phyloP scores from a whole-genome alignment of 148 eudicot genomes.

The Arctostaphylos glauca region DNA sequence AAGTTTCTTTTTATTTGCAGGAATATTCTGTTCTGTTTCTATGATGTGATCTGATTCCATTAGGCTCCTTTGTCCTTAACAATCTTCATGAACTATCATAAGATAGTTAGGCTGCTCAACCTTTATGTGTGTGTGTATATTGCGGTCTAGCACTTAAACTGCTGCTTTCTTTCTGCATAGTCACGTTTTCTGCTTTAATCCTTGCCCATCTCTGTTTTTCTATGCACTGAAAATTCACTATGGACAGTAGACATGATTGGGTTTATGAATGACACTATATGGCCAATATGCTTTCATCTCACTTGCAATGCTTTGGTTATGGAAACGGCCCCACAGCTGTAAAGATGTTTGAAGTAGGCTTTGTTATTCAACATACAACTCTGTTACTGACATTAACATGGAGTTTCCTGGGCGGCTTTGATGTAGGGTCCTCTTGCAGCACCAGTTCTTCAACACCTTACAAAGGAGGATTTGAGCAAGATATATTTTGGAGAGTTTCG shows the following conservation, averaged over 20 bases:
- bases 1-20: not conserved
- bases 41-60: not conserved
- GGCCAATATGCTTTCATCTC: not conserved
- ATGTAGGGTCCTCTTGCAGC: constrained; percentile 97
- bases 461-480: constrained; percentile 88
- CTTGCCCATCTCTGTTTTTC: not conserved
- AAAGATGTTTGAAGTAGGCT: not conserved
- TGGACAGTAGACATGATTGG: not conserved
- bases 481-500: constrained; percentile 79
- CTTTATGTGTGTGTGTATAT: not conserved
- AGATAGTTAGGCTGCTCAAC: not conserved
- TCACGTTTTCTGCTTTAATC: too few relatives aligned
- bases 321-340: not conserved
- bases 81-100: not conserved
- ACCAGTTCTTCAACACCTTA: constrained; percentile 81
- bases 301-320: not conserved
- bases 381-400: constrained; percentile 9
- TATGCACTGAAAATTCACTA: not conserved
- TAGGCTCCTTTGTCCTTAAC: not conserved
- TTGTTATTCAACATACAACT: not conserved
- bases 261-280: not conserved
- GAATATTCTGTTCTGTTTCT: not conserved
- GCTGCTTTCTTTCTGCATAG: not conserved
- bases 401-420: constrained; percentile 17
- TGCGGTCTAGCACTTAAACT: not conserved